Conservation (phyloP, 2,329 filamentous ascomycete species). For the Ophiostoma populinum region DNA sequence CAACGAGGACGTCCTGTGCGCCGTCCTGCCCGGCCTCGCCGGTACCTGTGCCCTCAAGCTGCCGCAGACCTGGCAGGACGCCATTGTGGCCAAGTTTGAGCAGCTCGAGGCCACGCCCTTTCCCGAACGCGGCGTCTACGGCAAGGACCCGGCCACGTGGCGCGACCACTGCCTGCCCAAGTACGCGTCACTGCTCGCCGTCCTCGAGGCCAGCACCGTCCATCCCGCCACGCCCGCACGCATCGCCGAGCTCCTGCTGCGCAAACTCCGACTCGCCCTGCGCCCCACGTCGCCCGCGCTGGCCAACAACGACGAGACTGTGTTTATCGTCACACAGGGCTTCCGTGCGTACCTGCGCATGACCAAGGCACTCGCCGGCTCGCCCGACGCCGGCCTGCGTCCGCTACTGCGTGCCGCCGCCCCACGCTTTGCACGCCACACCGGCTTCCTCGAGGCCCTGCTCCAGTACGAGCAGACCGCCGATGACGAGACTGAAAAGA, state of each 20-base stretch:
- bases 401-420: constrained; percentile 49
- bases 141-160: constrained; percentile 45
- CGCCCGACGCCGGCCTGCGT: constrained; percentile 43
- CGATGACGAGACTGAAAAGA: neutral
- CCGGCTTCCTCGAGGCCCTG: constrained; percentile 48
- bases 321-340: constrained; percentile 58
- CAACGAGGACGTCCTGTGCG: constrained; percentile 51
- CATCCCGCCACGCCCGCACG: constrained; percentile 50
- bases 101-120: constrained; percentile 46
- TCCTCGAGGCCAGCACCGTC: constrained; percentile 43
- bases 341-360: constrained; percentile 57
- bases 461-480: constrained; percentile 33
- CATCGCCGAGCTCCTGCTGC: constrained; percentile 46
- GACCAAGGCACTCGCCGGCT: constrained; percentile 34
- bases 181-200: constrained; percentile 47
- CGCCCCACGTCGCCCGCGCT: constrained; percentile 37
- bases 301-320: constrained; percentile 40
- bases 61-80: constrained; percentile 54
- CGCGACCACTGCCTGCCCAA: constrained; percentile 46
- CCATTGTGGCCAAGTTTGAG: constrained; percentile 54
- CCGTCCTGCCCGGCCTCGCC: constrained; percentile 50
- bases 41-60: constrained; percentile 36
- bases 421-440: constrained; percentile 44
- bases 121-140: constrained; percentile 43
- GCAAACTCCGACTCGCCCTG: constrained; percentile 48